phyloP scores from a whole-genome alignment of 805 yeast genomes.

The Lachancea kluyveri region DNA sequence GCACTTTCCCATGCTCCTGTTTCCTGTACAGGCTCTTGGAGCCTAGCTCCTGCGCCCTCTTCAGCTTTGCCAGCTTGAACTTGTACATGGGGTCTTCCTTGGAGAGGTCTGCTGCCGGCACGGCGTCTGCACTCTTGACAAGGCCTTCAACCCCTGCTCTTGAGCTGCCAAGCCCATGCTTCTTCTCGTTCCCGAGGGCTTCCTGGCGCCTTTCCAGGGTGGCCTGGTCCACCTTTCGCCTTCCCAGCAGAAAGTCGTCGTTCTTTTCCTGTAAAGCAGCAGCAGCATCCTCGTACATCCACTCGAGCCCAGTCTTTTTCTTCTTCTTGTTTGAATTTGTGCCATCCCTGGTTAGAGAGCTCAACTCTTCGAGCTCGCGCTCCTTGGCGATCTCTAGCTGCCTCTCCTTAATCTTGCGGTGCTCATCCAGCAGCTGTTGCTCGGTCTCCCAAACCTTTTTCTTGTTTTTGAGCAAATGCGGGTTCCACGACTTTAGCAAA shows the following conservation, averaged over 20 bases:
- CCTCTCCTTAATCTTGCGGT: slow-evolving; percentile 54
- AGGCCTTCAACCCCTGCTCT: too few species aligned
- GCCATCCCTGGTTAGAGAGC: slow-evolving; percentile 39
- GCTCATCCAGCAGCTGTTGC: slow-evolving; percentile 68
- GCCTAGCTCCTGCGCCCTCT: too few species aligned
- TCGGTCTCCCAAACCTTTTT: slow-evolving; percentile 80
- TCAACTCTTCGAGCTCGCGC: slow-evolving; percentile 51
- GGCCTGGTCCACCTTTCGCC: slow-evolving; percentile 14
- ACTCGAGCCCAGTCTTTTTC: slow-evolving; percentile 49
- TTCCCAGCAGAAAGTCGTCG: slow-evolving; percentile 20
- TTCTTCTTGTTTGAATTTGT: slow-evolving; percentile 34
- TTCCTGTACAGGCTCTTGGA: too few species aligned
- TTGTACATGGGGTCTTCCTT: slow-evolving; percentile 27
- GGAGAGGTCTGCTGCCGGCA: too few species aligned
- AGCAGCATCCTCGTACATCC: slow-evolving; percentile 75
- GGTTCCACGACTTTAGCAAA: slow-evolving; percentile 94
- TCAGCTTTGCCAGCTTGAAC: slow-evolving; percentile 10
- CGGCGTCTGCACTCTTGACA: too few species aligned
- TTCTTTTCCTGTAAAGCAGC: slow-evolving; percentile 9
- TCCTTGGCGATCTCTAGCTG: slow-evolving; percentile 59
- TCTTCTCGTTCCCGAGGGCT: too few species aligned
- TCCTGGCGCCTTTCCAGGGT: slow-evolving; percentile 3
- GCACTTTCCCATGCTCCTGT: too few species aligned
- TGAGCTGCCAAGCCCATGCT: too few species aligned
- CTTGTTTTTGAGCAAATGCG: slow-evolving; percentile 78